Percentiles rank a stretch among this genome's conserved stretches.
Evolutionary conservation across 2,329 filamentous ascomycete genomes (phyloP).

Genomic region (Colletotrichum tropicicola): DNA sequence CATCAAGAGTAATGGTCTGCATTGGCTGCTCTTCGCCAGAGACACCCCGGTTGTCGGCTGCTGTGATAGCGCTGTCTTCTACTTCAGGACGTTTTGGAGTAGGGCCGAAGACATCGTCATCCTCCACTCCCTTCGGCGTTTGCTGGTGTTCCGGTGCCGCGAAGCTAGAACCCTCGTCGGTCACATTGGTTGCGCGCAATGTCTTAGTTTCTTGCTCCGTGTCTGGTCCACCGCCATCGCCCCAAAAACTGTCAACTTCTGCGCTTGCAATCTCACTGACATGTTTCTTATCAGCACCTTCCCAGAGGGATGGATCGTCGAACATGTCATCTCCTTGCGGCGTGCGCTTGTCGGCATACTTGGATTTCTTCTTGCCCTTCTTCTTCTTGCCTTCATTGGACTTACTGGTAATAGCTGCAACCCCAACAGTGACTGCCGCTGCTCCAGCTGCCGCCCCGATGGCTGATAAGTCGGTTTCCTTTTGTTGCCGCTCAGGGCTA

Average conservation of each 20-base stretch:
- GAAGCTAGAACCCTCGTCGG: background rate
- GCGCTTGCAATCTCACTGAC: conserved; percentile 32
- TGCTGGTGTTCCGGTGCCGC: background rate
- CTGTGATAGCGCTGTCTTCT: background rate
- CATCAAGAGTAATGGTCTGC: background rate
- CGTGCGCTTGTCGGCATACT: conserved; percentile 47
- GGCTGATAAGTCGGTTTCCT: background rate
- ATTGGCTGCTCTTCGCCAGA: background rate
- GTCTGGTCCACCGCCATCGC: conserved; percentile 23
- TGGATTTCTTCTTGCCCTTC: conserved; percentile 47
- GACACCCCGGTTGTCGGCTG: background rate
- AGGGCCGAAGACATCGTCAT: conserved; percentile 18
- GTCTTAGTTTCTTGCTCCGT: background rate
- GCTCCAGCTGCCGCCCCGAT: conserved; percentile 33
- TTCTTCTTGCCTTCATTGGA: conserved; percentile 42
- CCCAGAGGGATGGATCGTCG: conserved; percentile 54
- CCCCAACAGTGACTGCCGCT: conserved; percentile 39
- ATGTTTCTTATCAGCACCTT: conserved; percentile 50
- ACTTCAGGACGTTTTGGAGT: background rate
- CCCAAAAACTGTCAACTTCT: conserved; percentile 44
- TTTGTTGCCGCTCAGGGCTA: background rate
- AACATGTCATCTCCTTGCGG: conserved; percentile 52
- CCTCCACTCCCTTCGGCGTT: background rate
- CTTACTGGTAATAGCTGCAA: conserved; percentile 41
- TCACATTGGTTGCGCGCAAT: background rate